Percentiles rank a stretch among this genome's conserved stretches.
Evolutionary conservation across 176 grass and related monocot species (phyloP).

Genomic region (Phoenix roebelenii): DNA sequence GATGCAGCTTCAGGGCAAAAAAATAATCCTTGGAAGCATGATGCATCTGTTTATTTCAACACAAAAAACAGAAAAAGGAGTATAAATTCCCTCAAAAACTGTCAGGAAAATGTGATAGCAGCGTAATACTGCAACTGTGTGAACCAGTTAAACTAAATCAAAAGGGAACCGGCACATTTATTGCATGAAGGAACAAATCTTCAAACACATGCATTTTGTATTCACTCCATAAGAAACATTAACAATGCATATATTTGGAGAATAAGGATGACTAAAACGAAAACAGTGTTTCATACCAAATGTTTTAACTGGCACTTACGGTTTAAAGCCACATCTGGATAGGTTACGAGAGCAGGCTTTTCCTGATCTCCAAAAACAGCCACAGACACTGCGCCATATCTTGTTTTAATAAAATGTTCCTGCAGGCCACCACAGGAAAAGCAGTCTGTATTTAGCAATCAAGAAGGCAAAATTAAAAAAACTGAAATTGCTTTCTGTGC

Average conservation of each 20-base stretch:
- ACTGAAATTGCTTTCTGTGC: neutral
- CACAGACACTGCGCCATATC: slow-evolving; percentile 11
- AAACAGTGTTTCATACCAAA: no score
- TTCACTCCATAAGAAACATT: no score
- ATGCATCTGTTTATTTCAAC: neutral
- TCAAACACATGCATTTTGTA: no score
- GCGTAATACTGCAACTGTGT: no score
- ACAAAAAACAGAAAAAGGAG: neutral
- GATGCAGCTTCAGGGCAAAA: slow-evolving; percentile 17
- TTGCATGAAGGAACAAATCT: no score
- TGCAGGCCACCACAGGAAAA: neutral
- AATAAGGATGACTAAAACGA: no score
- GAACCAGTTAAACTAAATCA: no score
- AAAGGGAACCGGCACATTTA: no score
- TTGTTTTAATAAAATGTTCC: slow-evolving; percentile 15
- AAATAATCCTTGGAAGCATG: slow-evolving; percentile 25
- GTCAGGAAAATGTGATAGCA: no score
- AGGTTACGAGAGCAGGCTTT: slow-evolving; percentile 14
- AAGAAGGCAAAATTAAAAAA: neutral
- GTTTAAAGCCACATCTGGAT: slow-evolving; percentile 24
- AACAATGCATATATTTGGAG: no score
- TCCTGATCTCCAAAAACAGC: slow-evolving; percentile 10
- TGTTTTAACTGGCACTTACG: neutral
- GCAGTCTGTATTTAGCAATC: neutral
- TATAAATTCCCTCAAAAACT: neutral